Evolutionary conservation across 768 basidiomycete genomes (phyloP).

Genomic region (Chiua virens): DNA sequence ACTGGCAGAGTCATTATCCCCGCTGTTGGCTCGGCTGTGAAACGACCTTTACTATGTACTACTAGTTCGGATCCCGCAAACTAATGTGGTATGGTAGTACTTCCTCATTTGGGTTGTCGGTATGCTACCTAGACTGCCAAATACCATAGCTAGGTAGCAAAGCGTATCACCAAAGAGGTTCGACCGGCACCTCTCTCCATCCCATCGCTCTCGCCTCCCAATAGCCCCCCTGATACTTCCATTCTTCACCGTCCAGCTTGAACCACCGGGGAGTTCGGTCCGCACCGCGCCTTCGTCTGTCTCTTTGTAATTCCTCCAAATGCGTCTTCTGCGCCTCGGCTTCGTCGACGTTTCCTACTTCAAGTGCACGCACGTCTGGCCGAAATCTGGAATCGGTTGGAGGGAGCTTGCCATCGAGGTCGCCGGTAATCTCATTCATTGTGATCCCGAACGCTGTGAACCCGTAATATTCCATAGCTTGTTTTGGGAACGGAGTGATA

Average conservation of each 20-base stretch:
- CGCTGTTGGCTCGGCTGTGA: not conserved
- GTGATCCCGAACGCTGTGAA: constrained; percentile 80
- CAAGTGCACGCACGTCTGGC: constrained; percentile 80
- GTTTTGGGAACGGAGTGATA: constrained; percentile 68
- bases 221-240: constrained; percentile 77
- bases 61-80: too few species aligned
- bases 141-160: too few species aligned
- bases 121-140: not conserved
- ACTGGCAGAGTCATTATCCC: constrained; percentile 21
- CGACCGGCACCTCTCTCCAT: constrained; percentile 54
- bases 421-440: constrained; percentile 75
- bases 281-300: constrained; percentile 58
- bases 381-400: constrained; percentile 81
- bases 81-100: too few species aligned
- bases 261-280: constrained; percentile 77
- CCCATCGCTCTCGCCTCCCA: constrained; percentile 72
- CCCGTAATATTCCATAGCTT: constrained; percentile 73
- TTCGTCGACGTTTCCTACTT: constrained; percentile 67
- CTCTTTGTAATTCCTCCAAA: constrained; percentile 76
- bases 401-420: constrained; percentile 63
- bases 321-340: constrained; percentile 74
- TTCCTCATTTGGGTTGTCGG: too few species aligned
- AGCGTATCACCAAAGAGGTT: constrained; percentile 66
- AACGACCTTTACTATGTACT: too few species aligned
- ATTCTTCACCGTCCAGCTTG: constrained; percentile 64